Base-by-base conservation (phyloP, 805 yeast species). In the Yamadazyma endophytica region DNA sequence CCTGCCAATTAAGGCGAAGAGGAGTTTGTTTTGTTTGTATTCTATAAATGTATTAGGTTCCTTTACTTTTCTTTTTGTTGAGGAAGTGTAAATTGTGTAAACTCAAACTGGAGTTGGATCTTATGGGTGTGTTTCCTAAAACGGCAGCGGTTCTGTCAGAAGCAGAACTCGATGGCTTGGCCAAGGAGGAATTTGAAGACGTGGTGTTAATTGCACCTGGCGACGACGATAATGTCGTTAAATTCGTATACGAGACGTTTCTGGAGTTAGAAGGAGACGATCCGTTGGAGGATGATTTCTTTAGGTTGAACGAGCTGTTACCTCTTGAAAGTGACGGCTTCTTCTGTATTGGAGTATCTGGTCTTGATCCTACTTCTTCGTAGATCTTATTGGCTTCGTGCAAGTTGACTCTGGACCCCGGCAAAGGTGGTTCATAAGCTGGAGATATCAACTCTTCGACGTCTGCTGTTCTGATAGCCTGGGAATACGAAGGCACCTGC, bases 401-500 rank as follows among this genome's bases (percentile, higher is more conserved):
- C 13, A 62, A 37, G 33, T 60, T 55, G 17, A 63, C 52, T 30
- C 52, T 44, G 2, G 75, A 64, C 2, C 67, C 68, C 3, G 65
- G 66, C 11, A 58, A 44, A 3, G 75, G 74, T 5, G 77, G 79
- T 39, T 63, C 68, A 53, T 87, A 88, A 2, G 73, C 71, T 1
- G 97, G 97, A 2, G 96, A 79, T 16, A 81, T 57, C 13, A 64
- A 71, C 3, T 63, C 70, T 8, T 68, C 56, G 4, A 31, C 32
- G 8, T 51, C 53, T 27, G 70, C 78, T 2, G 74, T 56, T 46
- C 73, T 74, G 54, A 88, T 57, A 0, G 97, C 97, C 19, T 83
- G 79, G 6, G 70, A 72, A 56, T 90, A 90, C 0, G 95, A 78
- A 0, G 97, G 97, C 5, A 90, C 96, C 29, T 76, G 63, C 13